Base-by-base conservation (phyloP, 306 rosid species). In the Cajanus cajan region DNA sequence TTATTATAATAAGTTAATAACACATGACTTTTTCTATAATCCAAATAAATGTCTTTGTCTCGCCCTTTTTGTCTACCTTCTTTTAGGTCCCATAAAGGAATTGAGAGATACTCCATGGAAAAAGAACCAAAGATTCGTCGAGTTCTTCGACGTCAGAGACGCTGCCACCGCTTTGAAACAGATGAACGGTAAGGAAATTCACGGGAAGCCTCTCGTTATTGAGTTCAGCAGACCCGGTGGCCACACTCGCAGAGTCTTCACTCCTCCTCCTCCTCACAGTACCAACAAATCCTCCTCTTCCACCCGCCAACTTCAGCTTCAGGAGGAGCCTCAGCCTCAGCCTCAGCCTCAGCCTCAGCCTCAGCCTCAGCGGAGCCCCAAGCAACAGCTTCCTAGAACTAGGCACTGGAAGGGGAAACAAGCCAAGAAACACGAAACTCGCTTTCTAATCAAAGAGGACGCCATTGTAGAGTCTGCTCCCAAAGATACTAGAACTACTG, bases 181-280 rank as follows among this genome's bases (percentile, higher is more conserved):
- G 8, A 86, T 92, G 97, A 92, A 92, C 52, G 98, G 98, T 0
- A 95, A 85, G 18, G 85, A 90, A 25, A 76, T 95, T 28, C 37
- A 76, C 28, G 98, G 98, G 3, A 95, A 87, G 15, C 22, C 79
- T 0, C 69, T 95, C 3, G 81, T 85, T 0, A 91, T 95, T 7
- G 90, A 95, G 66, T 92, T 87, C 79, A 91, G 98, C 79, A 80
- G 94, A 7, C 96, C 94, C 8, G 96, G 95, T 0, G 96, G 96
- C 7, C 83, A 86, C 11, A 69, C 77, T 51, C 67, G 89, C 64
- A 92, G 76, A 82, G 80, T 82, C 47, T 74, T 86, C 66, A 86
- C 76, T 12, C 36, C 62, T 3, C 12, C 7, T 0, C 73, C 28
- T 13, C 37, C 82, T 0, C 71, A 76, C 4, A n/a, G n/a, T n/a